phyloP scores from a whole-genome alignment of 2,329 filamentous ascomycete genomes.

The Pseudofabraea citricarpa region DNA sequence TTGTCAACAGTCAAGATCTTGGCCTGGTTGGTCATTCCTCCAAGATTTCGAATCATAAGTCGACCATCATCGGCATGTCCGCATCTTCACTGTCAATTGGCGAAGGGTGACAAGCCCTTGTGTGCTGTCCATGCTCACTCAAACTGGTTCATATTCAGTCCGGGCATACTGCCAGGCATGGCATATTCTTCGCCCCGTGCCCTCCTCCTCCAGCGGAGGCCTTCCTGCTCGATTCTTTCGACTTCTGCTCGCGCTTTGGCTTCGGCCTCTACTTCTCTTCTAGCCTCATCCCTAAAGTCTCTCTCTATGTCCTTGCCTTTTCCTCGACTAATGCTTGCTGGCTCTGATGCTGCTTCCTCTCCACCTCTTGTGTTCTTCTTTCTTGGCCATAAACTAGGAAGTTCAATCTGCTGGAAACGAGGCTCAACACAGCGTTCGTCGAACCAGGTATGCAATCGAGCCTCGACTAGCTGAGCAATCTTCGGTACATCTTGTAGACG shows the following conservation, averaged over 20 bases:
- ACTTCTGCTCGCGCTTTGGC: slow-evolving; percentile 21
- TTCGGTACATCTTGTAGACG: slow-evolving; percentile 82
- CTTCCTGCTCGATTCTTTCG: slow-evolving; percentile 27
- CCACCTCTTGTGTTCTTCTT: slow-evolving; percentile 79
- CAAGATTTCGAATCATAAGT: too few relatives aligned
- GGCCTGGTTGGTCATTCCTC: too few relatives aligned
- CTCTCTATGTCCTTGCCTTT: slow-evolving; percentile 50
- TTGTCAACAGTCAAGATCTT: too few relatives aligned
- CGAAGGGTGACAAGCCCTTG: too few relatives aligned
- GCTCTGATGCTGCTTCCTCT: slow-evolving; percentile 44
- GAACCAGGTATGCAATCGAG: slow-evolving; percentile 78
- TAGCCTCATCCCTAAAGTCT: slow-evolving; percentile 46
- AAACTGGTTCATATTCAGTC: background rate
- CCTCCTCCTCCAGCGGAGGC: slow-evolving; percentile 26
- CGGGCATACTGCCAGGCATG: slow-evolving; percentile 31
- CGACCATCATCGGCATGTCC: too few relatives aligned
- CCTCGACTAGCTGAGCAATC: slow-evolving; percentile 79
- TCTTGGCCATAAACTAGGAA: slow-evolving; percentile 77
- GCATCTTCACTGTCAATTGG: too few relatives aligned
- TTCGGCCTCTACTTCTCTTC: slow-evolving; percentile 42
- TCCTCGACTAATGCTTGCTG: slow-evolving; percentile 43
- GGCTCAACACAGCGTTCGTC: slow-evolving; percentile 83
- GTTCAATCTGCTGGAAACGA: slow-evolving; percentile 78
- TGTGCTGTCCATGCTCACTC: background rate
- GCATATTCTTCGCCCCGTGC: slow-evolving; percentile 28